phyloP scores from a whole-genome alignment of 768 basidiomycete species.

The Auriscalpium microsporum region DNA sequence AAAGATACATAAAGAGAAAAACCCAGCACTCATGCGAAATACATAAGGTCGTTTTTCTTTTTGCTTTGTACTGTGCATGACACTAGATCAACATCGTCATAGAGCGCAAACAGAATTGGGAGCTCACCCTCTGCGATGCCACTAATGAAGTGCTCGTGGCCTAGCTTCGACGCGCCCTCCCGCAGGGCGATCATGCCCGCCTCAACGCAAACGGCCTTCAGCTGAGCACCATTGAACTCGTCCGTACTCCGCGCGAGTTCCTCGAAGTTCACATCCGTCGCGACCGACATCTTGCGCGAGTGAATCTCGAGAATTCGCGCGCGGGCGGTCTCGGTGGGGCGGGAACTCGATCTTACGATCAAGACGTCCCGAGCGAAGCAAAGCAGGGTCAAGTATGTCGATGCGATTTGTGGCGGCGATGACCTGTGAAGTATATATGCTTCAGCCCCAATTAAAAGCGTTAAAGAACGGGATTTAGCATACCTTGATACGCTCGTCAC shows the following conservation, averaged over 20 bases:
- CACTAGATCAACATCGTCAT: slow-evolving; percentile 15
- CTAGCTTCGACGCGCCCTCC: slow-evolving; percentile 82
- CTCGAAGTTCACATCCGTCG: slow-evolving; percentile 88
- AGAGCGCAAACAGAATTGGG: neutral
- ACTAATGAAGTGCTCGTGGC: slow-evolving; percentile 93
- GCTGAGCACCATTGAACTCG: slow-evolving; percentile 95
- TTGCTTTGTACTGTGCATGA: slow-evolving; percentile 80
- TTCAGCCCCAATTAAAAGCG: slow-evolving; percentile 1
- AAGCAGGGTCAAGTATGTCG: slow-evolving; percentile 94
- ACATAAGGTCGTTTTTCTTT: slow-evolving; percentile 98
- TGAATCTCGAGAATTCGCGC: slow-evolving; percentile 96
- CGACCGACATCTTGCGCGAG: slow-evolving; percentile 89
- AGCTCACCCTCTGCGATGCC: slow-evolving; percentile 76
- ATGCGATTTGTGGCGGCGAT: slow-evolving; percentile 99
- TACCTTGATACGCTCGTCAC: slow-evolving; percentile 96
- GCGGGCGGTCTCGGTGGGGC: slow-evolving; percentile 90
- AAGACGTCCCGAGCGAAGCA: slow-evolving; percentile 95
- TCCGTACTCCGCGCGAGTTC: slow-evolving; percentile 95
- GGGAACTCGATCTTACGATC: slow-evolving; percentile 99
- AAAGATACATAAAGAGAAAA: slow-evolving; percentile 1
- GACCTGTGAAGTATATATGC: slow-evolving; percentile 44
- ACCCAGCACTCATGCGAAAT: slow-evolving; percentile 59
- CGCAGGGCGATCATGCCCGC: slow-evolving; percentile 98
- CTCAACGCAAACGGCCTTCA: slow-evolving; percentile 98
- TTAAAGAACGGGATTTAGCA: slow-evolving; percentile 9